Base-by-base conservation (phyloP, 2,329 filamentous ascomycete genomes). In the Cercospora sesami region DNA sequence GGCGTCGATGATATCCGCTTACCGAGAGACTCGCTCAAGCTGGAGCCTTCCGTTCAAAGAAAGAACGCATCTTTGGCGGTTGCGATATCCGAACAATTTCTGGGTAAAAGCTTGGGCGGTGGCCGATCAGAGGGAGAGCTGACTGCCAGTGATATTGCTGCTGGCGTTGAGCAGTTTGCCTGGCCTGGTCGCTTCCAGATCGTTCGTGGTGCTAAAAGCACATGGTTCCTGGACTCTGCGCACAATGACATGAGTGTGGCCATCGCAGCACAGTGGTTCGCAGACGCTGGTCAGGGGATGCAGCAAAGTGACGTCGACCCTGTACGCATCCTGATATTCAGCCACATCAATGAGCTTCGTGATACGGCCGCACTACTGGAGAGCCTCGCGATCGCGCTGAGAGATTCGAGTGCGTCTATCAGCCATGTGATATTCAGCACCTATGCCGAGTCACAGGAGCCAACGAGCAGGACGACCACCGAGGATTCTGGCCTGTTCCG, bases 1-100 rank as follows among this genome's bases (percentile, higher is more conserved):
- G 31, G 55, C 48, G 72, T 79, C 9, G 73, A 80, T 1, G 83
- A 88, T 73, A 82, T 84, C 1, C 80, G 83, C 3, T 76, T 83
- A 33, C 79, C 80, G 10, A 73, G 77, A 45, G 73, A 87, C 65
- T 83, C 82, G 60, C 81, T 88, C 48, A 86, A 86, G 1, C 78
- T 90, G 14, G 83, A 85, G 12, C 87, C 84, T 23, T 82, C 85
- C 31, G 89, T 89, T 71, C 87, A 89, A 73, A 86, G 86, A 69
- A 83, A 80, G 60, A 90, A 90, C 73, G 87, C 87, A 23, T 86
- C 85, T 8, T 78, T 90, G 26, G 87, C 87, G 10, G 81, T 87
- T 23, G 84, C 85, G 1, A 67, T 65, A 14, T 69, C 71, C n/a
- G 58, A 73, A 30, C 68, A 69, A 16, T 72, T 70, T 33, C 66